Conservation (phyloP, 768 basidiomycete genomes). For the Leccinum barrowsii region DNA sequence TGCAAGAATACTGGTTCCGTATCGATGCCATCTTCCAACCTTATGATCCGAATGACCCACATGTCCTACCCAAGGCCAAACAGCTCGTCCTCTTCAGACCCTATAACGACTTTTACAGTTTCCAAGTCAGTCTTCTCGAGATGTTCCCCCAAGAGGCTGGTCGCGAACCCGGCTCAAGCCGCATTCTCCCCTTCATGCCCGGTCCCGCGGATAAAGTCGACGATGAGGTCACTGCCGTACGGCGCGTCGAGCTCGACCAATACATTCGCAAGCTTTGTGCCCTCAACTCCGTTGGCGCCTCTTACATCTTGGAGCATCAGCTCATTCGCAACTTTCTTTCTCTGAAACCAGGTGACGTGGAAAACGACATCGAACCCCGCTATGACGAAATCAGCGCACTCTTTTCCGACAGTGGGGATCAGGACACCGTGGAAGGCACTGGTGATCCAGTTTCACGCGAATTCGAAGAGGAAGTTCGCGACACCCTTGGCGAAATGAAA, state of each 20-base stretch:
- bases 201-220: constrained; percentile 86
- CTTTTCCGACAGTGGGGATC: constrained; percentile 33
- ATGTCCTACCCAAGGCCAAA: constrained; percentile 58
- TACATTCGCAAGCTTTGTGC: constrained; percentile 81
- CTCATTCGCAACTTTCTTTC: constrained; percentile 83
- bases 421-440: constrained; percentile 35
- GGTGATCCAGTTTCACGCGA: constrained; percentile 30
- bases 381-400: constrained; percentile 57
- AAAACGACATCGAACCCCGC: constrained; percentile 60
- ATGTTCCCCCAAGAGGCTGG: constrained; percentile 92
- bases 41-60: constrained; percentile 57
- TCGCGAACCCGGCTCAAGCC: constrained; percentile 54
- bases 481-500: constrained; percentile 46
- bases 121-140: constrained; percentile 86
- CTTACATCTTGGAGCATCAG: constrained; percentile 76
- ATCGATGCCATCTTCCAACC: constrained; percentile 88
- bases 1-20: constrained; percentile 97
- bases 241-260: constrained; percentile 81
- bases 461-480: constrained; percentile 43
- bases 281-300: constrained; percentile 61
- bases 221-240: constrained; percentile 73
- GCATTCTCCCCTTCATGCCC: constrained; percentile 96
- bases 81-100: constrained; percentile 88
- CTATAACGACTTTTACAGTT: constrained; percentile 98
- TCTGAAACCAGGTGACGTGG: constrained; percentile 82